Evolutionary conservation across 2,329 filamentous ascomycete species (phyloP), one percentile per base, ranked within the genome.

Genomic region (Tolypocladium tundrense): DNA sequence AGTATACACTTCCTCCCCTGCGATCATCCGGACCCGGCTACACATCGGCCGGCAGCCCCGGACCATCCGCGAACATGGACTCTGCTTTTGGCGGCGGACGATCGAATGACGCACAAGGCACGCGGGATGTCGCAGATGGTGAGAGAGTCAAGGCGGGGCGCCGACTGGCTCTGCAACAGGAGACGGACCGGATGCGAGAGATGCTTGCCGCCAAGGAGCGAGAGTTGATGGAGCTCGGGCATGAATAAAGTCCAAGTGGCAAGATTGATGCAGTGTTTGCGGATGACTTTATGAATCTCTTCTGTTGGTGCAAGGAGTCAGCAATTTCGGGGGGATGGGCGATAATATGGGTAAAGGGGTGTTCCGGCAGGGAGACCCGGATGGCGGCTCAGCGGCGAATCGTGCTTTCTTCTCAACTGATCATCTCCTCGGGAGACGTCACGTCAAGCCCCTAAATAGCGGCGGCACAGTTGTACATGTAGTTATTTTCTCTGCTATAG

Each of bases 181-280:
- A 95, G 69, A 85, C 88, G 0, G 88, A 92, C 66, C 78, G 79
- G 56, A 94, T 94, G 85, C 81, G 88, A 42, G 83, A 87, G 69
- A 77, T 88, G 70, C 76, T 92, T 37, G 79, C 84, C 11, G 86
- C 83, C 14, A 92, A 91, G 67, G 88, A 92, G 71, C 79, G 84
- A 53, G 88, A 92, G 66, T 74, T 92, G 21, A 69, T 71, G 64
- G 72, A 72, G 54, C 62, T 73, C 54, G 68, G 68, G 54, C 64
- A 62, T 31, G 62, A 66, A 19, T 53, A 53, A 57, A 55, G 57
- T 27, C 14, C 4, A 21, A 16, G 39, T 8, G 39, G n/a, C 55
- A 64, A 60, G 59, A 58, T 61, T 53, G 58, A 63, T 48, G 61
- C 40, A 14, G 57, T 58, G 58, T 31, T 61, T 56, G 55, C 57